phyloP scores from a whole-genome alignment of 139 green algal species.

The Closterium sp. region DNA sequence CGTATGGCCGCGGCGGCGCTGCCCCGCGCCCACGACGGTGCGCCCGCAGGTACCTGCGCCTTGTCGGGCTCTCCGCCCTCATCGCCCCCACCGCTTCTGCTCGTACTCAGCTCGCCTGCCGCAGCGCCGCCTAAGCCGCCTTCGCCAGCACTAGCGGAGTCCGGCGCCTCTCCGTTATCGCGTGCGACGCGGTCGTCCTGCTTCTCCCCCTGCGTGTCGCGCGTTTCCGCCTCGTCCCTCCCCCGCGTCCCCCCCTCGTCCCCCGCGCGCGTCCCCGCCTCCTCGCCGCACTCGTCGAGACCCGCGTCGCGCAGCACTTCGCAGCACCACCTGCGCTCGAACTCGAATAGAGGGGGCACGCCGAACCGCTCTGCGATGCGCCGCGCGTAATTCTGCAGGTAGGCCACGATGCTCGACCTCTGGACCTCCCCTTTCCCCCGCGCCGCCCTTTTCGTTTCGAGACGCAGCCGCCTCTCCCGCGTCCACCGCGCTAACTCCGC shows the following conservation, averaged over 20 bases:
- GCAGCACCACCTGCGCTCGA: not conserved
- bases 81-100: not conserved
- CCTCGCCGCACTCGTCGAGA: not conserved
- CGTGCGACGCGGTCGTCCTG: too few relatives aligned
- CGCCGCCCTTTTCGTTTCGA: not conserved
- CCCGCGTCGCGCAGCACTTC: not conserved
- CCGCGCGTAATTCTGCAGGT: not conserved
- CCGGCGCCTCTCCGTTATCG: not conserved
- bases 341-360: not conserved
- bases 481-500: not conserved
- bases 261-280: not conserved
- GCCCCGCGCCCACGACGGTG: too few relatives aligned
- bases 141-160: not conserved
- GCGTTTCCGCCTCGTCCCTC: too few relatives aligned
- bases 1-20: too few relatives aligned
- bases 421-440: not conserved
- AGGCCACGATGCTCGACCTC: not conserved
- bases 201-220: too few relatives aligned
- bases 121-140: too few relatives aligned
- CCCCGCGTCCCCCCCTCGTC: not conserved
- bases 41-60: too few relatives aligned
- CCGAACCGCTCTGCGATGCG: not conserved
- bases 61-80: not conserved
- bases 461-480: not conserved
- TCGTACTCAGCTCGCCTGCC: not conserved